A percentile compares a stretch with the other conserved stretches of the same genome.
Evolutionary conservation across 768 basidiomycete genomes (phyloP).

Genomic region (Stropharia rugosoannulata): DNA sequence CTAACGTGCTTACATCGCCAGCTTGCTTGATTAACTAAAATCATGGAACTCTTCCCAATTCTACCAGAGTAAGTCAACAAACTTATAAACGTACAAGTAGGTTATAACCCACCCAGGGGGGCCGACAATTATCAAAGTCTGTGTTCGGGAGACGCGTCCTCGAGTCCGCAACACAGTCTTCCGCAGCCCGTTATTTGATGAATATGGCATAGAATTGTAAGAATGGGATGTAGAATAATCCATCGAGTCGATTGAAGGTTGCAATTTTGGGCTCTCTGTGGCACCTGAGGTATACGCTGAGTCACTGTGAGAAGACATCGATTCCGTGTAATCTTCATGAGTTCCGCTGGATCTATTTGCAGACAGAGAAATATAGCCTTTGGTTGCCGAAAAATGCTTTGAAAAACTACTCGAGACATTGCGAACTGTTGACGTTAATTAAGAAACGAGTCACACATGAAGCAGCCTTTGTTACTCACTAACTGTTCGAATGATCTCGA

Average conservation of each 20-base stretch:
- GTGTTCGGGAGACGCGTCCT: slow-evolving; percentile 47
- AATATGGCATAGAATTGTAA: slow-evolving; percentile 32
- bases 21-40: slow-evolving; percentile 68
- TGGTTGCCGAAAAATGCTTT: slow-evolving; percentile 44
- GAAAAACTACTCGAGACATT: slow-evolving; percentile 61
- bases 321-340: slow-evolving; percentile 41
- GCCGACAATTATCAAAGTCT: slow-evolving; percentile 61
- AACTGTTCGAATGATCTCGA: slow-evolving; percentile 66
- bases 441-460: background rate
- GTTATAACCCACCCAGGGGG: slow-evolving; percentile 52
- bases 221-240: slow-evolving; percentile 26
- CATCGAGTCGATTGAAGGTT: slow-evolving; percentile 19
- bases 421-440: slow-evolving; percentile 30
- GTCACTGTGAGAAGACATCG: slow-evolving; percentile 43
- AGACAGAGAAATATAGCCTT: slow-evolving; percentile 38
- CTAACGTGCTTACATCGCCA: slow-evolving; percentile 53
- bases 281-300: slow-evolving; percentile 26
- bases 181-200: slow-evolving; percentile 43
- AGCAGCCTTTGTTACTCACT: slow-evolving; percentile 37
- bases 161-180: slow-evolving; percentile 42
- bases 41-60: slow-evolving; percentile 75
- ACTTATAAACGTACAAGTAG: background rate
- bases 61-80: slow-evolving; percentile 23
- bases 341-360: slow-evolving; percentile 24
- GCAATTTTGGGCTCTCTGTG: slow-evolving; percentile 19